phyloP scores from a whole-genome alignment of 73 alveolate genomes.

The Tetrahymena thermophila region DNA sequence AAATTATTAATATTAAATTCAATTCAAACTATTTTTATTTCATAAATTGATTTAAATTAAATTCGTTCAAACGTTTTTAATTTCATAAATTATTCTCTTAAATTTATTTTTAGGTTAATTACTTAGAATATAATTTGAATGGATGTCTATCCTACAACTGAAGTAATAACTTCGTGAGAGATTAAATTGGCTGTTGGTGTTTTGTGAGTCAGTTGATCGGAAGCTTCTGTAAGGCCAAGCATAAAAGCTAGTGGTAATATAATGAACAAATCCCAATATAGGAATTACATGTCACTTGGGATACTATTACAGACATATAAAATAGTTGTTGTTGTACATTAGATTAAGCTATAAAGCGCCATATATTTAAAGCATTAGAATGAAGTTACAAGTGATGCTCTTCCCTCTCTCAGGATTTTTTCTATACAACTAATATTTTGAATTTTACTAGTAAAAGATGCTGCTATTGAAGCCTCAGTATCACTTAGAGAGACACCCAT shows the following conservation, averaged over 20 bases:
- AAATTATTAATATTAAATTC: too few species aligned
- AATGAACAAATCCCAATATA: constrained; percentile 73
- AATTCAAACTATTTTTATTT: too few species aligned
- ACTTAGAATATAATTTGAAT: neutral
- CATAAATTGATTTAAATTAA: too few species aligned
- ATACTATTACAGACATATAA: constrained; percentile 58
- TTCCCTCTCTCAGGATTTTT: constrained; percentile 47
- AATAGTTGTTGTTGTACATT: constrained; percentile 61
- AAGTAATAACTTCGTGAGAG: neutral
- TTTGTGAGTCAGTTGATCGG: constrained; percentile 42
- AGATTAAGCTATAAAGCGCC: constrained; percentile 83
- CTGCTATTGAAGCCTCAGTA: constrained; percentile 79
- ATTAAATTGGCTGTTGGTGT: neutral
- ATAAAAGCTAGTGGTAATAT: constrained; percentile 77
- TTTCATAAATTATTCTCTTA: too few species aligned
- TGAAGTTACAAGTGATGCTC: constrained; percentile 79
- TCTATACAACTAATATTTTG: constrained; percentile 62
- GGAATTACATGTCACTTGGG: constrained; percentile 72
- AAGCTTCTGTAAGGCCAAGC: constrained; percentile 84
- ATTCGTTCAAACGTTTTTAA: too few species aligned
- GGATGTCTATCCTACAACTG: neutral
- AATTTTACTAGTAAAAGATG: constrained; percentile 63
- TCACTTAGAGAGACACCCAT: constrained; percentile 68
- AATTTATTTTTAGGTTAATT: neutral
- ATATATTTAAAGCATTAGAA: constrained; percentile 87